These are phyloP conservation scores for Citrullus mucosospermus DNA, from an alignment of 306 rosid species.

Conservation along the genomic window DNA sequence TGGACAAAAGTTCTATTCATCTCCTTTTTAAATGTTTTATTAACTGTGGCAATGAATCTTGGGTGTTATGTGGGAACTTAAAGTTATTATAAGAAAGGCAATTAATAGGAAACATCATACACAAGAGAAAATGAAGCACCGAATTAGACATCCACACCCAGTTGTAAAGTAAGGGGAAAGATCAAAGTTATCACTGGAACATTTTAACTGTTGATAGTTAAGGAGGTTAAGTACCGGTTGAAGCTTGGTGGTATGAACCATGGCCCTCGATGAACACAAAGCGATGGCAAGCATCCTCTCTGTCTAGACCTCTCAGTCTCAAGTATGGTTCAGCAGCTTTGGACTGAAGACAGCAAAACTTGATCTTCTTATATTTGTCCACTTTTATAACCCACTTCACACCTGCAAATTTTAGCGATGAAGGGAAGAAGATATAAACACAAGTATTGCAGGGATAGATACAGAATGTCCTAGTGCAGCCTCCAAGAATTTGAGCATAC, in stretches of 20 bases:
- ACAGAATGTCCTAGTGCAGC: background rate
- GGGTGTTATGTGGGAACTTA: background rate
- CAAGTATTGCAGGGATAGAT: background rate
- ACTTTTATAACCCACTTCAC: slow-evolving; percentile 59
- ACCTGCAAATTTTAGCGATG: slow-evolving; percentile 22
- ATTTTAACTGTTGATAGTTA: background rate
- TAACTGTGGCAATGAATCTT: background rate
- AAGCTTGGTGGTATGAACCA: slow-evolving; percentile 37
- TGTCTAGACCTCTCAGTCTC: slow-evolving; percentile 43
- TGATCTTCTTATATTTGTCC: slow-evolving; percentile 54
- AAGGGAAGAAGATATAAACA: background rate
- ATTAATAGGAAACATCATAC: too few relatives aligned
- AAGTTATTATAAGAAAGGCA: too few relatives aligned
- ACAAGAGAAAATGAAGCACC: background rate
- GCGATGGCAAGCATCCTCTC: slow-evolving; percentile 46
- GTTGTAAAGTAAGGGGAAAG: background rate
- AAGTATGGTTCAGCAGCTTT: slow-evolving; percentile 58
- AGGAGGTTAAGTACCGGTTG: slow-evolving; percentile 33
- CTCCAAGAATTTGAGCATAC: background rate
- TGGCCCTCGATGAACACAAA: slow-evolving; percentile 63
- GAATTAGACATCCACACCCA: background rate
- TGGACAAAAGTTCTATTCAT: background rate
- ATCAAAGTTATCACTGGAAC: background rate
- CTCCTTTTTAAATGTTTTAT: background rate
- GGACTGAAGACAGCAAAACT: slow-evolving; percentile 66